Percentiles rank a stretch among this genome's conserved stretches.
Conservation (phyloP, 2,329 filamentous ascomycete genomes). For the Trichophyton schoenleinii region DNA sequence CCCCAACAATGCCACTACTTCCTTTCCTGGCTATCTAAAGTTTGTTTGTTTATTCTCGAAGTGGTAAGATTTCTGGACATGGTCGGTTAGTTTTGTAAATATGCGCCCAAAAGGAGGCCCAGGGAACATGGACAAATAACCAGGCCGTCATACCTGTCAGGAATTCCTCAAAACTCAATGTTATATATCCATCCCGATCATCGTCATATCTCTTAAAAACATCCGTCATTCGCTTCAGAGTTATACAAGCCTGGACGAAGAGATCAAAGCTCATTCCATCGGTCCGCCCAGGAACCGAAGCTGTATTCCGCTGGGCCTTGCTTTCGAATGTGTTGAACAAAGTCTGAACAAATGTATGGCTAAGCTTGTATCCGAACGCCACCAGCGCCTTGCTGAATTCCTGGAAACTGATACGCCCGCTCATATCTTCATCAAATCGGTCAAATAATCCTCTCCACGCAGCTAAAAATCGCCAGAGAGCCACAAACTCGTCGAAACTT, state of each 20-base stretch:
- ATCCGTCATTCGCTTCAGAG: constrained; percentile 95
- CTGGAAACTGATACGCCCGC: constrained; percentile 69
- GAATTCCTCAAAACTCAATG: constrained; percentile 70
- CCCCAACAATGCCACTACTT: neutral
- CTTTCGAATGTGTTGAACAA: constrained; percentile 82
- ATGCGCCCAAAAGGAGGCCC: too few relatives aligned
- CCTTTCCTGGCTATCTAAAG: neutral
- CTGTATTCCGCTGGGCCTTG: constrained; percentile 31
- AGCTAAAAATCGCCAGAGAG: constrained; percentile 87
- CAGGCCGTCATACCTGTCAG: constrained; percentile 41
- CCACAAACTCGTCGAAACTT: constrained; percentile 91
- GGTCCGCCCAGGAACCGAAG: constrained; percentile 29
- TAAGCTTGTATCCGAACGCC: constrained; percentile 86
- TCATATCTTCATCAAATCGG: constrained; percentile 78
- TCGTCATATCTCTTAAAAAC: constrained; percentile 99
- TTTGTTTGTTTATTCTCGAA: constrained; percentile 9
- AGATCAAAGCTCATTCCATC: constrained; percentile 82
- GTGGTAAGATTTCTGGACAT: constrained; percentile 8
- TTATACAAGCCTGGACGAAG: constrained; percentile 96
- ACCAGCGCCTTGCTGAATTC: constrained; percentile 87
- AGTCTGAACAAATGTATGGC: constrained; percentile 66
- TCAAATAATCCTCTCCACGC: constrained; percentile 93
- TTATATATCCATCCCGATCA: constrained; percentile 87
- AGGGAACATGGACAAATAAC: neutral
- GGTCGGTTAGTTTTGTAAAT: neutral